Evolutionary conservation across 495 filamentous ascomycete genomes (phyloP).

Genomic region (Hypoxylon fragiforme): DNA sequence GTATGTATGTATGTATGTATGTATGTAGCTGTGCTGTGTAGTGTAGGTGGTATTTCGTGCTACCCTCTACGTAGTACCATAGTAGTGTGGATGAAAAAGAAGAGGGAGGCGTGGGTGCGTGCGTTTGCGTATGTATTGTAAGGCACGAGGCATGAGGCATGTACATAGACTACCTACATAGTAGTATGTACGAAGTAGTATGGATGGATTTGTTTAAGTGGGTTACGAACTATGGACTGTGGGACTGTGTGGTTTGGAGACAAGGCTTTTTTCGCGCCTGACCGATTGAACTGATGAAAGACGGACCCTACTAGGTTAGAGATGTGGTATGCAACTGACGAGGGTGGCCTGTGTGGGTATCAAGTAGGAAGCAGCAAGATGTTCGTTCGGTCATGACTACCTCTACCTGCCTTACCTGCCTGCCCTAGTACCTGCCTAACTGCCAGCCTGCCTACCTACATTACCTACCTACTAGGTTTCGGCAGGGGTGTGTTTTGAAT

Average conservation of each 20-base stretch:
- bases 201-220: not conserved
- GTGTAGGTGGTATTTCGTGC: not conserved
- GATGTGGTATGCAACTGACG: too few species aligned
- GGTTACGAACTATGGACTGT: not conserved
- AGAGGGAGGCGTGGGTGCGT: conserved; percentile 24
- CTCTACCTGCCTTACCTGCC: too few species aligned
- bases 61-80: not conserved
- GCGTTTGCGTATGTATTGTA: conserved; percentile 15
- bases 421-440: too few species aligned
- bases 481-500: conserved; percentile 8
- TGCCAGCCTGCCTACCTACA: too few species aligned
- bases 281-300: too few species aligned
- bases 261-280: conserved; percentile 30
- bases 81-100: not conserved
- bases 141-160: too few species aligned
- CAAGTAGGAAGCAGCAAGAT: too few species aligned
- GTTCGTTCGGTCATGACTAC: too few species aligned
- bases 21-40: not conserved
- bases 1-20: not conserved
- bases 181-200: not conserved
- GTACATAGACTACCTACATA: not conserved
- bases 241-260: conserved; percentile 1
- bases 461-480: too few species aligned
- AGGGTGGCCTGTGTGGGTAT: too few species aligned
- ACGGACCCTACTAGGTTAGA: too few species aligned